These are phyloP conservation scores for Mycena rosella DNA, from an alignment of 768 basidiomycete species.

Conservation along the genomic window DNA sequence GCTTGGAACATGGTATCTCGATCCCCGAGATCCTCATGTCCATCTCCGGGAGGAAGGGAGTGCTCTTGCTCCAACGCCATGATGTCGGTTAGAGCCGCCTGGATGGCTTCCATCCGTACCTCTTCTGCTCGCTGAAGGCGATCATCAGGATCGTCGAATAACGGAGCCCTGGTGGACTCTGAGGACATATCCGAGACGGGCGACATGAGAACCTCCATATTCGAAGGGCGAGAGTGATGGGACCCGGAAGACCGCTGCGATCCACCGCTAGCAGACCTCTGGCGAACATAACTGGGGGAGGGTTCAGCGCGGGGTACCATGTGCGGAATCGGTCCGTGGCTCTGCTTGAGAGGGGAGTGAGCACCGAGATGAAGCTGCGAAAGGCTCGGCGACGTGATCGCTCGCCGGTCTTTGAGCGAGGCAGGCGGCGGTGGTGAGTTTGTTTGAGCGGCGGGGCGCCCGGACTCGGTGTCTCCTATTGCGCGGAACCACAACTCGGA, in stretches of 20 bases:
- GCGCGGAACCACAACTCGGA: conserved; percentile 96
- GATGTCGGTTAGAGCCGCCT: conserved; percentile 95
- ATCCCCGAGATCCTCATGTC: conserved; percentile 22
- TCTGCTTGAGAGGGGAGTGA: conserved; percentile 32
- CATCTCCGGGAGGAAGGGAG: conserved; percentile 25
- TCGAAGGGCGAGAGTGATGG: conserved; percentile 58
- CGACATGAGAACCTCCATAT: conserved; percentile 88
- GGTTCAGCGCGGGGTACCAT: conserved; percentile 51
- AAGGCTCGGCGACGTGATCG: conserved; percentile 30
- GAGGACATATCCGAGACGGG: conserved; percentile 65
- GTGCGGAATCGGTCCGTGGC: conserved; percentile 35
- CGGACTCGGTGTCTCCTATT: conserved; percentile 73
- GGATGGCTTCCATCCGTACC: conserved; percentile 94
- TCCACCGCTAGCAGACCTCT: conserved; percentile 55
- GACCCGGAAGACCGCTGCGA: conserved; percentile 53
- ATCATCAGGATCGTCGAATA: conserved; percentile 88
- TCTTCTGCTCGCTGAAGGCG: conserved; percentile 78
- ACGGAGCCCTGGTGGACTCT: conserved; percentile 73
- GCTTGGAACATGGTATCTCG: conserved; percentile 34
- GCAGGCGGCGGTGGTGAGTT: conserved; percentile 33
- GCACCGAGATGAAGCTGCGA: conserved; percentile 31
- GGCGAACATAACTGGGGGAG: conserved; percentile 52
- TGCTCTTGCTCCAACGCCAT: conserved; percentile 84
- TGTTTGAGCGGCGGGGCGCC: conserved; percentile 31
- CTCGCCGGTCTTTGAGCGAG: conserved; percentile 23